Conservation (phyloP, 2,329 filamentous ascomycete genomes). For the Podosphaera fusca region DNA sequence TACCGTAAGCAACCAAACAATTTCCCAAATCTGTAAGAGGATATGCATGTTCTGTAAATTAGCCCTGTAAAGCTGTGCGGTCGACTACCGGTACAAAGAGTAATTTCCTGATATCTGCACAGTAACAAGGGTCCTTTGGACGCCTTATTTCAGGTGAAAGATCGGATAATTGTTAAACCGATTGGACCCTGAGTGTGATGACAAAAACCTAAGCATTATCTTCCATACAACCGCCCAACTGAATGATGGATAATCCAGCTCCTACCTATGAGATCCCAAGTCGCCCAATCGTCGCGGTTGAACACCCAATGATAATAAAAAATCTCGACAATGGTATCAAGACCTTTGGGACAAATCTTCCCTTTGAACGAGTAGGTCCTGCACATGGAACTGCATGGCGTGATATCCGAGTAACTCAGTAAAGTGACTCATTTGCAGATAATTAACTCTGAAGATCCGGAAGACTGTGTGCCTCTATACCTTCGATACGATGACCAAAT, state of each 20-base stretch:
- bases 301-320: conserved; percentile 43
- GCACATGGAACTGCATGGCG: neutral
- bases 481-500: conserved; percentile 61
- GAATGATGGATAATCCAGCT: conserved; percentile 3
- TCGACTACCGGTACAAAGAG: too few species aligned
- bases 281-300: conserved; percentile 32
- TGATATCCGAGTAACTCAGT: neutral
- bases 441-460: conserved; percentile 21
- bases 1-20: too few species aligned
- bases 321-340: conserved; percentile 39
- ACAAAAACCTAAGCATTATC: too few species aligned
- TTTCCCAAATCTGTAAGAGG: too few species aligned
- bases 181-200: too few species aligned
- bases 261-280: conserved; percentile 28
- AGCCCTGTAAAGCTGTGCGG: too few species aligned
- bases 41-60: too few species aligned
- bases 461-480: conserved; percentile 39
- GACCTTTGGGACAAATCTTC: conserved; percentile 26
- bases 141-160: too few species aligned
- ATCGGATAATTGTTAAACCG: too few species aligned
- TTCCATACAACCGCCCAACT: too few species aligned
- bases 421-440: conserved; percentile 16
- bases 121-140: too few species aligned
- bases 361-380: conserved; percentile 14
- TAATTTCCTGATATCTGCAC: too few species aligned